These are phyloP conservation scores for Curvularia sp. DNA, from an alignment of 2,329 filamentous ascomycete genomes.

Conservation along the genomic window DNA sequence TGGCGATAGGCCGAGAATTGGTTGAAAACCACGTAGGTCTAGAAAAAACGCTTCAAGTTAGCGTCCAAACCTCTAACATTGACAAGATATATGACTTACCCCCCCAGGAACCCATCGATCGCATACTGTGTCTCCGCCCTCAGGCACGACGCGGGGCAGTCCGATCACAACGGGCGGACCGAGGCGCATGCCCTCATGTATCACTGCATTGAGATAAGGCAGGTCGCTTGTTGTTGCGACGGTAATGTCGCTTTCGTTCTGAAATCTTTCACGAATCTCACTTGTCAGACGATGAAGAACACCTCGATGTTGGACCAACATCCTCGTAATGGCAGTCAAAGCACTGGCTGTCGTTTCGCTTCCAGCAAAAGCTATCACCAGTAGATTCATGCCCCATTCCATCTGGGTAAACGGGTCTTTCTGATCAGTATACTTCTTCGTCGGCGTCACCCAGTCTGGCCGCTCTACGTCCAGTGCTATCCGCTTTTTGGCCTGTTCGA, in stretches of 20 bases:
- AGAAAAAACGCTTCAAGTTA: not conserved
- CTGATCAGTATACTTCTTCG: constrained; percentile 32
- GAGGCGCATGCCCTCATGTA: constrained; percentile 51
- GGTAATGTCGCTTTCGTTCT: constrained; percentile 32
- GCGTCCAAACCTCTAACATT: not conserved
- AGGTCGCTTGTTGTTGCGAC: constrained; percentile 29
- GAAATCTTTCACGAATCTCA: constrained; percentile 39
- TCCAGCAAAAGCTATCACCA: constrained; percentile 52
- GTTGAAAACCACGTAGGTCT: constrained; percentile 43
- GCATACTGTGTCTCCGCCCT: constrained; percentile 33
- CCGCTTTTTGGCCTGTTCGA: constrained; percentile 33
- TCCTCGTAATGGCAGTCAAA: constrained; percentile 46
- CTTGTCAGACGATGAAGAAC: constrained; percentile 32
- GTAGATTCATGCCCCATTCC: constrained; percentile 52
- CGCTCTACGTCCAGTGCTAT: constrained; percentile 28
- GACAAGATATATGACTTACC: constrained; percentile 16
- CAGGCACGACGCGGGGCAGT: constrained; percentile 32
- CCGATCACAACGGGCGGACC: constrained; percentile 30
- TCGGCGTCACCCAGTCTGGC: constrained; percentile 40
- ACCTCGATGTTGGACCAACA: constrained; percentile 43
- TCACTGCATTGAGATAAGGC: constrained; percentile 41
- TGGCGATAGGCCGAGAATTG: constrained; percentile 40
- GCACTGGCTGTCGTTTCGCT: constrained; percentile 55
- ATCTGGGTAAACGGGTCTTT: constrained; percentile 25
- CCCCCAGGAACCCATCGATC: constrained; percentile 33